phyloP scores from a whole-genome alignment of 352 stramenopile species.

The Peronospora destructor region DNA sequence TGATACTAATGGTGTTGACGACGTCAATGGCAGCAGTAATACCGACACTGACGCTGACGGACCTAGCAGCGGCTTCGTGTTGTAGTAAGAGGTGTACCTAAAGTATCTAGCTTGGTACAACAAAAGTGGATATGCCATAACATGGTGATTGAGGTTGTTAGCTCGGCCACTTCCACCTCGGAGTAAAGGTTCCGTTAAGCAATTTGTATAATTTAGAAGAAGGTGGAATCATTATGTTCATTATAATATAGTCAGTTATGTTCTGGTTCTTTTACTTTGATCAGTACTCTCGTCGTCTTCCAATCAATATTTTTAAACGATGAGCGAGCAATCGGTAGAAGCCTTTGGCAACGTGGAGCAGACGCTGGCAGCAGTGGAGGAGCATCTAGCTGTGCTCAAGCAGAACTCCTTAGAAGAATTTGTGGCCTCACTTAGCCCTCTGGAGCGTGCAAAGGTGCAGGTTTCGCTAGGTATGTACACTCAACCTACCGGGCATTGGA shows the following conservation, averaged over 20 bases:
- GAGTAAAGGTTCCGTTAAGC: no score
- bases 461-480: slow-evolving; percentile 64
- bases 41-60: slow-evolving; percentile 1
- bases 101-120: background rate
- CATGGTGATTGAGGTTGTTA: background rate
- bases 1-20: slow-evolving; percentile 3
- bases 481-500: background rate
- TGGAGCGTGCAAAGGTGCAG: slow-evolving; percentile 80
- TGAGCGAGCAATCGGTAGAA: slow-evolving; percentile 60
- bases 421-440: slow-evolving; percentile 42
- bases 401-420: slow-evolving; percentile 52
- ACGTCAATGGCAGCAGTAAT: slow-evolving; percentile 4
- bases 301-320: slow-evolving; percentile 4
- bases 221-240: no score
- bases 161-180: no score
- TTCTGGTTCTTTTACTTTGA: no score
- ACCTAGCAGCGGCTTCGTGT: slow-evolving; percentile 11
- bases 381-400: slow-evolving; percentile 60
- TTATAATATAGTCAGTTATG: no score
- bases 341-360: slow-evolving; percentile 67
- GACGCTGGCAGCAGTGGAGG: slow-evolving; percentile 67
- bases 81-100: slow-evolving; percentile 8
- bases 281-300: background rate
- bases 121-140: background rate
- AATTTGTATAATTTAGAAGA: no score